Conservation (phyloP, 208 protist genomes). For the Trypanosoma lewisi region DNA sequence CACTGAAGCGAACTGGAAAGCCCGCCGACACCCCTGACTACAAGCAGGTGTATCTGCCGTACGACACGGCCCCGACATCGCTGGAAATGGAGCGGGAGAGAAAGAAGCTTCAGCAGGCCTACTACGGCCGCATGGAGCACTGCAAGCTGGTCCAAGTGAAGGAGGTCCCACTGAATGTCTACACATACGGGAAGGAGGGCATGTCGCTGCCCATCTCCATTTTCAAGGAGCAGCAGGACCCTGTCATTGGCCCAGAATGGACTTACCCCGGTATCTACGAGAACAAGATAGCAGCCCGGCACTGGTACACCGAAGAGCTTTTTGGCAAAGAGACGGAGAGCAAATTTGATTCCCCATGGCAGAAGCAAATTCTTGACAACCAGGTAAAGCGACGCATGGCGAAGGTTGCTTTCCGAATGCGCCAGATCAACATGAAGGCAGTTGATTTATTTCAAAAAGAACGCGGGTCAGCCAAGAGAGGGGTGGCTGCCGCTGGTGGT, state of each 20-base stretch:
- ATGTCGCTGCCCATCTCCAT: constrained; percentile 89
- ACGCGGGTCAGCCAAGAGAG: constrained; percentile 66
- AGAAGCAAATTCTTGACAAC: constrained; percentile 79
- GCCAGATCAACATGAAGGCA: constrained; percentile 73
- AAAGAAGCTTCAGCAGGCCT: constrained; percentile 66
- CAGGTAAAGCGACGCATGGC: constrained; percentile 71
- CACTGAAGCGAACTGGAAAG: constrained; percentile 78
- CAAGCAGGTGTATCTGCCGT: constrained; percentile 88
- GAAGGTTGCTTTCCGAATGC: constrained; percentile 75
- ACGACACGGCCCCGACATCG: constrained; percentile 77
- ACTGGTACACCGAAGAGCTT: constrained; percentile 81
- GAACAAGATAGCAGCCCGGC: constrained; percentile 86
- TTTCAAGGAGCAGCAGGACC: constrained; percentile 89
- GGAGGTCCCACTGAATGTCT: constrained; percentile 89
- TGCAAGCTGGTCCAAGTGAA: constrained; percentile 81
- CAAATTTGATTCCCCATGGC: constrained; percentile 82
- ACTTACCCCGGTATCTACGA: constrained; percentile 92
- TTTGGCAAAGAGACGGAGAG: constrained; percentile 68
- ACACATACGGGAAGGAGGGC: constrained; percentile 91
- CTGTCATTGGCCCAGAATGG: constrained; percentile 88
- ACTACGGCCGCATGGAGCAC: constrained; percentile 71
- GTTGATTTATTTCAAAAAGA: constrained; percentile 89
- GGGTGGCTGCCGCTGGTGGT: constrained; percentile 30
- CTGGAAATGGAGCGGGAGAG: constrained; percentile 75
- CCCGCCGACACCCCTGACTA: constrained; percentile 73